Conservation (phyloP, 2,329 filamentous ascomycete genomes). For the Aspergillus uvarum region DNA sequence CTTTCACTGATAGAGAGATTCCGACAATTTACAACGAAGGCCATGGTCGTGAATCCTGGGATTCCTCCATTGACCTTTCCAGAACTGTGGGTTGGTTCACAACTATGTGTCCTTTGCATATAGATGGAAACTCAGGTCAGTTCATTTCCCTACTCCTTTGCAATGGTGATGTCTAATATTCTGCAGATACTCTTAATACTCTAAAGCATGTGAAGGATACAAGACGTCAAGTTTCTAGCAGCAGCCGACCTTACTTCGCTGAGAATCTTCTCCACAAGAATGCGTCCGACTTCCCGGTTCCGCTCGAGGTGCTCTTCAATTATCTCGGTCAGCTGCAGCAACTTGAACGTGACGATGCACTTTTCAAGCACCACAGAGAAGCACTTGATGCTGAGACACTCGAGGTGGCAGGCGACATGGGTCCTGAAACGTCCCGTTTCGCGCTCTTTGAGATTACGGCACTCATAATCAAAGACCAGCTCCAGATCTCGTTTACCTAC, state of each 20-base stretch:
- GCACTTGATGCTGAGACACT: conserved; percentile 30
- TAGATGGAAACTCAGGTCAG: conserved; percentile 30
- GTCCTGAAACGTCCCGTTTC: conserved; percentile 45
- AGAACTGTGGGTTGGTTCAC: conserved; percentile 54
- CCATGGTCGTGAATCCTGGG: conserved; percentile 50
- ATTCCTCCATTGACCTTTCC: conserved; percentile 47
- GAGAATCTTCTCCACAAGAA: conserved; percentile 29
- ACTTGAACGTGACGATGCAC: conserved; percentile 45
- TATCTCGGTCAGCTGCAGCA: conserved; percentile 43
- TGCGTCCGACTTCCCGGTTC: conserved; percentile 38
- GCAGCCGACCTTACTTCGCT: conserved; percentile 39
- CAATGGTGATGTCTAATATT: conserved; percentile 12
- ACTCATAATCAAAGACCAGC: conserved; percentile 46
- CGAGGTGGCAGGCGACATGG: conserved; percentile 46
- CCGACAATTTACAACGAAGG: conserved; percentile 52
- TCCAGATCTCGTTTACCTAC: conserved; percentile 52
- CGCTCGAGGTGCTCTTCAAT: conserved; percentile 44
- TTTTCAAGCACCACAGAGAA: conserved; percentile 44
- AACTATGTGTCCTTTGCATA: conserved; percentile 46
- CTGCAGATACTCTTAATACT: conserved; percentile 29
- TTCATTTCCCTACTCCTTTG: background rate
- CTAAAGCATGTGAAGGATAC: conserved; percentile 42
- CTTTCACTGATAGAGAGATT: conserved; percentile 44
- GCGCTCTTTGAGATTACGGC: conserved; percentile 54
- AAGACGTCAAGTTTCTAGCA: conserved; percentile 34